Percentiles rank a stretch among this genome's conserved stretches.
Evolutionary conservation across 371 early-diverging fungal genomes (phyloP).

Genomic region (Mortierella sp.): DNA sequence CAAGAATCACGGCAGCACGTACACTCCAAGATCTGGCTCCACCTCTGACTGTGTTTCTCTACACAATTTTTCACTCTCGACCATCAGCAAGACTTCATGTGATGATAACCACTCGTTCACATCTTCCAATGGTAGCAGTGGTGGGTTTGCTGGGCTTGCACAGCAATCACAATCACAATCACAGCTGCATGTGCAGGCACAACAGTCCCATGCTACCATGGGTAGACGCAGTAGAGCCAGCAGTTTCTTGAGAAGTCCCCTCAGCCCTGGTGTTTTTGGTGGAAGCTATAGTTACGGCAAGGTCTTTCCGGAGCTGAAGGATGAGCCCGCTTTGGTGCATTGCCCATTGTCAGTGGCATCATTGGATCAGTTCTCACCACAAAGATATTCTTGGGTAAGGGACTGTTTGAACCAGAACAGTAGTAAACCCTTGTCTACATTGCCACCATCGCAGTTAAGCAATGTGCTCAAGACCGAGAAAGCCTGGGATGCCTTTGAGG

Average conservation of each 20-base stretch:
- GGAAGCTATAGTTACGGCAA: constrained; percentile 7
- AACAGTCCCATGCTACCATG: not conserved
- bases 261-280: constrained; percentile 23
- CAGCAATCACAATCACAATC: constrained; percentile 17
- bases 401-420: constrained; percentile 11
- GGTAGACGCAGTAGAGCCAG: constrained; percentile 18
- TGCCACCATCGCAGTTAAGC: constrained; percentile 3
- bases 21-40: constrained; percentile 4
- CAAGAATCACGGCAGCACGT: not conserved
- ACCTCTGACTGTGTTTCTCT: constrained; percentile 14
- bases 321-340: constrained; percentile 30
- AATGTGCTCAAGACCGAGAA: constrained; percentile 23
- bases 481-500: constrained; percentile 32
- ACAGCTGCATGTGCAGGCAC: constrained; percentile 9
- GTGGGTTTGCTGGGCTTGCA: not conserved
- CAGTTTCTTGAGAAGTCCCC: constrained; percentile 28
- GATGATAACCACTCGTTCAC: constrained; percentile 47
- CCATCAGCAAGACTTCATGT: constrained; percentile 36
- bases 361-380: constrained; percentile 28
- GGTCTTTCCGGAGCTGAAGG: constrained; percentile 18
- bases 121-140: constrained; percentile 26
- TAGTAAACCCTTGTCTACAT: not conserved
- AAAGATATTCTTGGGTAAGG: constrained; percentile 33
- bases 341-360: constrained; percentile 31
- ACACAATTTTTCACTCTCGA: constrained; percentile 11